Evolutionary conservation across 2,329 filamentous ascomycete genomes (phyloP).

Genomic region (Septoria petroselini): DNA sequence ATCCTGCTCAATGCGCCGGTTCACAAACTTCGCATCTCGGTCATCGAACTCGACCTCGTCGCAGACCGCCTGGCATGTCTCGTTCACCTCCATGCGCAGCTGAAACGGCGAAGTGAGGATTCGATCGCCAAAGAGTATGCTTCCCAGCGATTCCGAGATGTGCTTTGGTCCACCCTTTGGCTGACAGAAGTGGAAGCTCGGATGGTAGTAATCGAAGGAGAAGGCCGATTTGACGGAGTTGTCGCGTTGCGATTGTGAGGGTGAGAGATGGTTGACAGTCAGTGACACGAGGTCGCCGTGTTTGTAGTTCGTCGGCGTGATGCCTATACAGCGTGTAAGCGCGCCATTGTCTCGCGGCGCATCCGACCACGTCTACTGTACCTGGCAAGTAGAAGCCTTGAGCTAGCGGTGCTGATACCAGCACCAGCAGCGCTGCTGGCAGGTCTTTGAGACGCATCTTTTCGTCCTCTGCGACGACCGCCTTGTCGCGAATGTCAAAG

Average conservation of each 20-base stretch:
- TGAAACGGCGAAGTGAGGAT: slow-evolving; percentile 97
- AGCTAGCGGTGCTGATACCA: slow-evolving; percentile 31
- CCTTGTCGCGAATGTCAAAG: slow-evolving; percentile 5
- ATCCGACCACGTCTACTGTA: slow-evolving; percentile 10
- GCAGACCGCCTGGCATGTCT: slow-evolving; percentile 82
- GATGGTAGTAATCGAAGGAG: slow-evolving; percentile 93
- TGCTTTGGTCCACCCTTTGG: slow-evolving; percentile 73
- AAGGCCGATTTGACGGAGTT: slow-evolving; percentile 85
- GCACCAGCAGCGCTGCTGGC: slow-evolving; percentile 25
- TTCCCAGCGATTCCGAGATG: slow-evolving; percentile 85
- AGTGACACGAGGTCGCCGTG: slow-evolving; percentile 76
- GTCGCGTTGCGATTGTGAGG: slow-evolving; percentile 72
- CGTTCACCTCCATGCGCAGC: slow-evolving; percentile 79
- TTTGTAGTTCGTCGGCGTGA: slow-evolving; percentile 90
- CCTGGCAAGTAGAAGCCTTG: slow-evolving; percentile 84
- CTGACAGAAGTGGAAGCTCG: slow-evolving; percentile 80
- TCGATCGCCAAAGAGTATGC: slow-evolving; percentile 93
- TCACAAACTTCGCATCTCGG: slow-evolving; percentile 72
- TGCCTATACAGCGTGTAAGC: slow-evolving; percentile 37
- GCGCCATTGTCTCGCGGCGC: neutral
- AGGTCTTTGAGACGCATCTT: slow-evolving; percentile 27
- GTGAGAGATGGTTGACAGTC: slow-evolving; percentile 88
- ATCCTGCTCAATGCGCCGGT: slow-evolving; percentile 73
- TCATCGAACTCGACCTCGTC: slow-evolving; percentile 62
- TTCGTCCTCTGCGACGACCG: slow-evolving; percentile 8